phyloP scores from a whole-genome alignment of 257 asterid genomes.

The Ajuga chamaepitys region DNA sequence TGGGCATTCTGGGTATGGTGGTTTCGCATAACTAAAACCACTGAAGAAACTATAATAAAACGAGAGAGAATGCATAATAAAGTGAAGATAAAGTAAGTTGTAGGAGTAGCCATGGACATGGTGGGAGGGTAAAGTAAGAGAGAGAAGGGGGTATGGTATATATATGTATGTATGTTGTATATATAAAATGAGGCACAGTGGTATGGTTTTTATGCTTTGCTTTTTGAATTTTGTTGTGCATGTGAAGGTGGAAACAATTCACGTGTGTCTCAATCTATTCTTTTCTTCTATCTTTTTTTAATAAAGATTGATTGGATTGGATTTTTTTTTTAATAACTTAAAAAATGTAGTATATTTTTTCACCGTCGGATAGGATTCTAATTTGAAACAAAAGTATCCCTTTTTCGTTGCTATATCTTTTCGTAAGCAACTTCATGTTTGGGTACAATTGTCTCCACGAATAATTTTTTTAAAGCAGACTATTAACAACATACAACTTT shows the following conservation, averaged over 20 bases:
- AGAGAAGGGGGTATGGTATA: neutral
- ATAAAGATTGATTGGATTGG: neutral
- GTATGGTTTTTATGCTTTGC: neutral
- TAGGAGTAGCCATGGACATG: constrained; percentile 50
- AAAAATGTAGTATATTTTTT: constrained; percentile 8
- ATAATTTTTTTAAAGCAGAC: too few relatives aligned
- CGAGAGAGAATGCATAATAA: constrained; percentile 16
- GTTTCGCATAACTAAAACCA: constrained; percentile 32
- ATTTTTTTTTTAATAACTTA: neutral
- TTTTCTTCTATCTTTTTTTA: neutral
- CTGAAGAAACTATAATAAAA: constrained; percentile 33
- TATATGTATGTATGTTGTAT: neutral
- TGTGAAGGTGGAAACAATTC: constrained; percentile 33
- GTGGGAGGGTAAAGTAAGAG: constrained; percentile 17
- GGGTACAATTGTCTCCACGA: too few relatives aligned
- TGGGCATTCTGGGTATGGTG: constrained; percentile 28
- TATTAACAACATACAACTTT: too few relatives aligned
- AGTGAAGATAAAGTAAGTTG: constrained; percentile 23
- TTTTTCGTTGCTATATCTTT: too few relatives aligned
- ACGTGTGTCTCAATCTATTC: constrained; percentile 32
- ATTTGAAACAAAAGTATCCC: neutral
- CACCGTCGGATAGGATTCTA: constrained; percentile 21
- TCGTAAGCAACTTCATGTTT: too few relatives aligned
- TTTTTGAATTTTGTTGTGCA: constrained; percentile 25
- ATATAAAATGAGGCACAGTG: neutral